phyloP scores from a whole-genome alignment of 176 grass and related monocot genomes.

The Panicum miliaceum region DNA sequence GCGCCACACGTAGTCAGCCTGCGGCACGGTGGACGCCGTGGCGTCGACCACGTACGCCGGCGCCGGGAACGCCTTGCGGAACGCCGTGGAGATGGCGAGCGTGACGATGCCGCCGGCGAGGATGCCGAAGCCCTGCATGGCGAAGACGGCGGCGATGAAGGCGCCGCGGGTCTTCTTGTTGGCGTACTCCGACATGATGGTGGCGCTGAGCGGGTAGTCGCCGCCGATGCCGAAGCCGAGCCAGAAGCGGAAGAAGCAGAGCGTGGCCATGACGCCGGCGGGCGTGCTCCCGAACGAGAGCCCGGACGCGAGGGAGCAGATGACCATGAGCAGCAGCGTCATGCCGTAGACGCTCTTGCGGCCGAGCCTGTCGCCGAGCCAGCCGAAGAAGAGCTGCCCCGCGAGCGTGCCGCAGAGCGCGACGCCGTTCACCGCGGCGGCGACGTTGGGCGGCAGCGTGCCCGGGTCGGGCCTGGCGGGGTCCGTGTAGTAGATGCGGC shows the following conservation, averaged over 20 bases:
- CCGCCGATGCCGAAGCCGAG: slow-evolving; percentile 66
- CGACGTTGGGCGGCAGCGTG: slow-evolving; percentile 62
- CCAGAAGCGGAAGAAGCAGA: slow-evolving; percentile 73
- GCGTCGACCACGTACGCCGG: slow-evolving; percentile 49
- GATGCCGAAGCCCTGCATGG: slow-evolving; percentile 93
- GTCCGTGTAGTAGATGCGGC: slow-evolving; percentile 70
- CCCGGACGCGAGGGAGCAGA: slow-evolving; percentile 12
- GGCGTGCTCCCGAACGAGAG: slow-evolving; percentile 55
- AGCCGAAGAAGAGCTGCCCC: slow-evolving; percentile 75
- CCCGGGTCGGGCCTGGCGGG: slow-evolving; percentile 35
- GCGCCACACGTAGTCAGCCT: slow-evolving; percentile 76
- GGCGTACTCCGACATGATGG: slow-evolving; percentile 88
- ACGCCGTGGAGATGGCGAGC: slow-evolving; percentile 56
- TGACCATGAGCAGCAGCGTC: slow-evolving; percentile 60
- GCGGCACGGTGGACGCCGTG: slow-evolving; percentile 24
- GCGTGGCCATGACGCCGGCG: slow-evolving; percentile 56
- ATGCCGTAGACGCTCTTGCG: slow-evolving; percentile 74
- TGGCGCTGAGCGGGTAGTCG: slow-evolving; percentile 61
- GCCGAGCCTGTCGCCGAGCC: slow-evolving; percentile 76
- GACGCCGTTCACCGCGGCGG: slow-evolving; percentile 61
- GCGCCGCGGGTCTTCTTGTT: slow-evolving; percentile 73
- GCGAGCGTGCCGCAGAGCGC: slow-evolving; percentile 65
- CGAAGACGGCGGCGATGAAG: slow-evolving; percentile 87
- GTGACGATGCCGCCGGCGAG: slow-evolving; percentile 65
- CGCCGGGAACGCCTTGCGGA: slow-evolving; percentile 41